Base-by-base conservation (phyloP, 1,284 basidiomycete genomes). In the Pisolithus thermaeus region DNA sequence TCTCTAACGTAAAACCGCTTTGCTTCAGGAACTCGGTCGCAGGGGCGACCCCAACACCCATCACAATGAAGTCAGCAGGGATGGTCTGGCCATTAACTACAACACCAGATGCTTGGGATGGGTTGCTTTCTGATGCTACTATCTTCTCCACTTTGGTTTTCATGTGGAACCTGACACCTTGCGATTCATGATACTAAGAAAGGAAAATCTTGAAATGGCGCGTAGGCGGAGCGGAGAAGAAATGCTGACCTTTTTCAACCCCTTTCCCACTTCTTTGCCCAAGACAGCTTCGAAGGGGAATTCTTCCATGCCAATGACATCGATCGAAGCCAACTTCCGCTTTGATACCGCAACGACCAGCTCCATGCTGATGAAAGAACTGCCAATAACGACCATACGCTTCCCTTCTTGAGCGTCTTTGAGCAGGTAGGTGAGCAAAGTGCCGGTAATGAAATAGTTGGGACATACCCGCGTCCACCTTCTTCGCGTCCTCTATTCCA, bases 341-440 rank as follows among this genome's bases (percentile, higher is more conserved):
- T 86, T 87, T 4, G 82, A 66, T 1, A 92, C 72, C 0, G 91
- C 89, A 14, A 77, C 79, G 4, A 92, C 91, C 9, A 92, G 75
- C 68, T 98, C 94, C 88, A 97, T 92, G 49, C 90, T 87, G 62
- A 98, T 98, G 72, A 97, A 97, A 18, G 88, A 91, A 32, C 86
- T 89, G 1, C 94, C 94, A 56, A 97, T 88, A 32, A 97, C 80
- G 32, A 94, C 90, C 45, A 91, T 70, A 49, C 83, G 79, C 62
- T 90, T 87, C 27, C 88, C 88, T 61, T 87, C 82, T 63, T 81
- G 70, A 9, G 78, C 78, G 46, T 74, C 80, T 82, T 51, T 30
- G 30, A 30, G 48, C 49, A 32, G 52, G 51, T 49, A 52, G 14
- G 48, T 36, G 51, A 41, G 37, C 20, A 22, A 20, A 28, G 12